These are phyloP conservation scores for Pyrus bretschneideri DNA, from an alignment of 306 rosid species.

Conservation along the genomic window DNA sequence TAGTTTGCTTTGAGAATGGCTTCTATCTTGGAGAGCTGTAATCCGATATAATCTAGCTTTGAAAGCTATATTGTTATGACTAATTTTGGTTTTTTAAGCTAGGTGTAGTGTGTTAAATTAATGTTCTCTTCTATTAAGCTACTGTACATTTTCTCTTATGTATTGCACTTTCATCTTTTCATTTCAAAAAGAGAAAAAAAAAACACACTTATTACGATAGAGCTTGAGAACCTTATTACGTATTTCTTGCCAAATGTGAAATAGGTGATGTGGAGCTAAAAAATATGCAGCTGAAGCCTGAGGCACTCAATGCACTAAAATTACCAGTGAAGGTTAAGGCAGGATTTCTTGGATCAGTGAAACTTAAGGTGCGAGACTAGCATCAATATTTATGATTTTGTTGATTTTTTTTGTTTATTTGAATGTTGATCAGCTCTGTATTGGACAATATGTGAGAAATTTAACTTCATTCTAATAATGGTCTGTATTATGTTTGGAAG, in stretches of 20 bases:
- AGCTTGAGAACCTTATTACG: background rate
- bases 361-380: constrained; percentile 68
- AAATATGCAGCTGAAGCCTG: constrained; percentile 99
- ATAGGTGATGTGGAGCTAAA: constrained; percentile 97
- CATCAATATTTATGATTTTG: constrained; percentile 3
- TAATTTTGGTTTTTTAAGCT: background rate
- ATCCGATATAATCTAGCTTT: background rate
- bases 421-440: background rate
- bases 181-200: background rate
- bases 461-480: background rate
- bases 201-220: background rate
- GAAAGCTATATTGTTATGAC: background rate
- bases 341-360: constrained; percentile 97
- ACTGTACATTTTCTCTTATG: background rate
- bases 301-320: constrained; percentile 91
- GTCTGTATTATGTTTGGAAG: background rate
- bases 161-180: background rate
- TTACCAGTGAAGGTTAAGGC: constrained; percentile 98
- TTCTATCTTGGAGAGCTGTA: too few species aligned
- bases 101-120: too few species aligned
- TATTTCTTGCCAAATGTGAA: constrained; percentile 12
- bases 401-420: constrained; percentile 7
- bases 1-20: background rate
- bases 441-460: background rate
- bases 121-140: background rate